Percentiles rank a stretch among this genome's conserved stretches.
Evolutionary conservation across 2,329 filamentous ascomycete species (phyloP).

Genomic region (Alternaria ventricosa): DNA sequence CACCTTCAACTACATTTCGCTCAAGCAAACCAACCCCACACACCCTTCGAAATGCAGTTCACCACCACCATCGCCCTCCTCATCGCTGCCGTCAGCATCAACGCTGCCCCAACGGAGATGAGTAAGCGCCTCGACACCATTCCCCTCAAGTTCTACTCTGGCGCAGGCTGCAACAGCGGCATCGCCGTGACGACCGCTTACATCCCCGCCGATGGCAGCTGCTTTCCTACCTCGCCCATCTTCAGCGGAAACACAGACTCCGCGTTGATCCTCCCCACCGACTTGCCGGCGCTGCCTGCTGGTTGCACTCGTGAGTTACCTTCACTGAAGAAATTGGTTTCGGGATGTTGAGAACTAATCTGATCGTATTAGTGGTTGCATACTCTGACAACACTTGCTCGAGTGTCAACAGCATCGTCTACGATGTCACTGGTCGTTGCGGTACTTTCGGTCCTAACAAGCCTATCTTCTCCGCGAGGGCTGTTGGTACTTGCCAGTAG

Average conservation of each 20-base stretch:
- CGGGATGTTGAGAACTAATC: neutral
- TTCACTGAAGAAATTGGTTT: neutral
- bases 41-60: slow-evolving; percentile 14
- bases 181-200: slow-evolving; percentile 13
- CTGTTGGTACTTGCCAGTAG: slow-evolving; percentile 17
- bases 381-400: slow-evolving; percentile 11
- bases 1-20: neutral
- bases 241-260: slow-evolving; percentile 21
- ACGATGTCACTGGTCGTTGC: slow-evolving; percentile 9
- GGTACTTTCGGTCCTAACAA: slow-evolving; percentile 13
- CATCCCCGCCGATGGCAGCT: slow-evolving; percentile 21
- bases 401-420: slow-evolving; percentile 3
- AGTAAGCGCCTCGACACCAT: slow-evolving; percentile 15
- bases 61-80: slow-evolving; percentile 9
- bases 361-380: slow-evolving; percentile 1
- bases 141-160: slow-evolving; percentile 19
- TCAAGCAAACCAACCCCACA: neutral
- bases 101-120: slow-evolving; percentile 14
- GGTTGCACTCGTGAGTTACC: slow-evolving; percentile 19
- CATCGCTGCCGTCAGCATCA: slow-evolving; percentile 16
- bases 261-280: neutral
- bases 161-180: slow-evolving; percentile 15
- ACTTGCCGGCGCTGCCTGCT: slow-evolving; percentile 6
- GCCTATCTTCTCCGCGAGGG: slow-evolving; percentile 17
- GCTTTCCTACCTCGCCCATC: slow-evolving; percentile 20